These are phyloP conservation scores for Grifola frondosa DNA, from an alignment of 1,284 basidiomycete species.

Conservation along the genomic window DNA sequence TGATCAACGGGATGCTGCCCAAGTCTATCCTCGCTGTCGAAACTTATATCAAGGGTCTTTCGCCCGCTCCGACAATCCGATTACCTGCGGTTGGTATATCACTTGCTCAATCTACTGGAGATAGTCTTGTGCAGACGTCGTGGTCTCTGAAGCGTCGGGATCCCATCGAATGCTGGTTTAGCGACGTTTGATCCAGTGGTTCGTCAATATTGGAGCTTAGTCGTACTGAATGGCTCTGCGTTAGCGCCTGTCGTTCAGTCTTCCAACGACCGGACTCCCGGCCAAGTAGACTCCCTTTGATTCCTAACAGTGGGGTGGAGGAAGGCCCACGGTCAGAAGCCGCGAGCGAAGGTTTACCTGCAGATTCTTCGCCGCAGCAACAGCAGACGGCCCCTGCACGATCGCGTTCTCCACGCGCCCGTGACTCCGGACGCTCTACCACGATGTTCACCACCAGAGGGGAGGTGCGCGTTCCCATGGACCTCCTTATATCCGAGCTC, in stretches of 20 bases:
- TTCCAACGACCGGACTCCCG: conserved; percentile 20
- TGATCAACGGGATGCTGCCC: conserved; percentile 80
- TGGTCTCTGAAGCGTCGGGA: conserved; percentile 61
- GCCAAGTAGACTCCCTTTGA: conserved; percentile 11
- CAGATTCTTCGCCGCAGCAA: background rate
- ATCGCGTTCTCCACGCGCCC: conserved; percentile 29
- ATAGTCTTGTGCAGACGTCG: conserved; percentile 36
- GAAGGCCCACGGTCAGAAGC: background rate
- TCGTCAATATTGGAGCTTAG: conserved; percentile 47
- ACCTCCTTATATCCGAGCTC: conserved; percentile 69
- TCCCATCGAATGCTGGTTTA: too few species aligned
- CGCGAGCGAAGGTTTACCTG: background rate
- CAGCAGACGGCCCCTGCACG: conserved; percentile 8
- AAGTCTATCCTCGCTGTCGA: conserved; percentile 73
- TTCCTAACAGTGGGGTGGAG: too few species aligned
- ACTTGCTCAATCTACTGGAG: conserved; percentile 50
- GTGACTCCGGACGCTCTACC: conserved; percentile 34
- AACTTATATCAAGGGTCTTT: conserved; percentile 59
- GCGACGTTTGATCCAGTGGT: conserved; percentile 49
- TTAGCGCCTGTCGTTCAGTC: conserved; percentile 6
- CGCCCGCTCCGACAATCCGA: conserved; percentile 64
- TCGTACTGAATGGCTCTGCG: conserved; percentile 40
- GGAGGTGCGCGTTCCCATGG: conserved; percentile 53
- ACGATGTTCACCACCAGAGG: conserved; percentile 63
- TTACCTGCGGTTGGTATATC: conserved; percentile 63